Percentiles rank a stretch among this genome's conserved stretches.
These are phyloP conservation scores for Rhytidhysteron rufulum DNA, from an alignment of 2,329 filamentous ascomycete species.

Conservation along the genomic window DNA sequence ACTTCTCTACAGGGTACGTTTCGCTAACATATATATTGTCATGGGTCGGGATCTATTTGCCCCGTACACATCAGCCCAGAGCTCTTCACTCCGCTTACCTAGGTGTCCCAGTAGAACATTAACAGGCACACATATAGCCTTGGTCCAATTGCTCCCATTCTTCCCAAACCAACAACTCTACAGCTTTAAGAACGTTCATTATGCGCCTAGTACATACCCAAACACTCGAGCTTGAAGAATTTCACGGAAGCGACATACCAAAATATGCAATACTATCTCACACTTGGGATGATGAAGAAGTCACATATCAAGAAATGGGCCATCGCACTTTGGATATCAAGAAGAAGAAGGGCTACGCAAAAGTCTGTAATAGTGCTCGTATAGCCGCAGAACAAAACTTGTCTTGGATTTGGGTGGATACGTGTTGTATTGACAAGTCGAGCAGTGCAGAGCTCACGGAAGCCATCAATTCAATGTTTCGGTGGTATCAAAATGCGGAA, in stretches of 20 bases:
- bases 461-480: slow-evolving; percentile 6
- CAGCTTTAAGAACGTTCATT: too few relatives aligned
- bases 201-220: too few relatives aligned
- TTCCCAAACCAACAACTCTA: too few relatives aligned
- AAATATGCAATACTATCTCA: slow-evolving; percentile 8
- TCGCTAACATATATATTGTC: too few relatives aligned
- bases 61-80: too few relatives aligned
- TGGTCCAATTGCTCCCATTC: too few relatives aligned
- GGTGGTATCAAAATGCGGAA: slow-evolving; percentile 1
- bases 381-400: background rate
- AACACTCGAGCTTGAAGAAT: background rate
- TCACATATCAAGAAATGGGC: slow-evolving; percentile 14
- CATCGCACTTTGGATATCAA: background rate
- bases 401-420: background rate
- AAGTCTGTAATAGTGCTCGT: background rate
- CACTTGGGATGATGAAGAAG: slow-evolving; percentile 18
- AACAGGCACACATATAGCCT: too few relatives aligned
- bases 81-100: too few relatives aligned
- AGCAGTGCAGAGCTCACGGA: slow-evolving; percentile 5
- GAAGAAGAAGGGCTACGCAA: background rate
- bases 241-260: background rate
- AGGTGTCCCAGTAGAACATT: too few relatives aligned
- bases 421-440: slow-evolving; percentile 6
- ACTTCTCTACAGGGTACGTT: too few relatives aligned
- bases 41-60: too few relatives aligned